Evolutionary conservation across 345 rosid genomes (phyloP).

Genomic region (Citrus glauca): DNA sequence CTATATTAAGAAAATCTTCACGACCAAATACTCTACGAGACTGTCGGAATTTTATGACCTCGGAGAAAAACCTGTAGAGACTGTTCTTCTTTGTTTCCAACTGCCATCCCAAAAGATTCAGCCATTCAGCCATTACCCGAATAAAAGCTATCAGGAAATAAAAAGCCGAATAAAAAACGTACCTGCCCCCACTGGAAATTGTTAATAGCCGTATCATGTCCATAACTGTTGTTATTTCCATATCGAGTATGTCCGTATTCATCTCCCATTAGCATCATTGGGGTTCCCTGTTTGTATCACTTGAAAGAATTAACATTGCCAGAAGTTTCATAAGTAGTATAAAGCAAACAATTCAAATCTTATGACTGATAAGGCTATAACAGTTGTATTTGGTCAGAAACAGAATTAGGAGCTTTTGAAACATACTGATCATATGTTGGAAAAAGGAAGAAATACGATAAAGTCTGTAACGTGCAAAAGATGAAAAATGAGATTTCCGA

Average conservation of each 20-base stretch:
- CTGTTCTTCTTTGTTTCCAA: slow-evolving; percentile 46
- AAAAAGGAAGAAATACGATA: neutral
- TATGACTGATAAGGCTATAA: neutral
- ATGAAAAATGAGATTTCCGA: neutral
- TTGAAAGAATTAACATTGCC: neutral
- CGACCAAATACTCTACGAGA: slow-evolving; percentile 43
- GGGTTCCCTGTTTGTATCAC: slow-evolving; percentile 57
- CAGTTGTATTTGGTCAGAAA: neutral
- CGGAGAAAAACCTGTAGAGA: slow-evolving; percentile 83
- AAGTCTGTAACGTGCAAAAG: neutral
- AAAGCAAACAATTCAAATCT: slow-evolving; percentile 4
- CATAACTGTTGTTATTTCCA: slow-evolving; percentile 96
- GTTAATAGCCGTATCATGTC: slow-evolving; percentile 81
- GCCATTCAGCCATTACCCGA: slow-evolving; percentile 6
- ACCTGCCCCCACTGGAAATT: slow-evolving; percentile 82
- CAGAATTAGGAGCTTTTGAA: neutral
- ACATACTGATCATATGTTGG: neutral
- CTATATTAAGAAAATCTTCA: slow-evolving; percentile 63
- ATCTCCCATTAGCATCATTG: slow-evolving; percentile 98
- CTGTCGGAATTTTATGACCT: slow-evolving; percentile 60
- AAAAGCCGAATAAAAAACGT: slow-evolving; percentile 10
- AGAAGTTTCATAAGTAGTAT: slow-evolving; percentile 4
- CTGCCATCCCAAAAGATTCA: slow-evolving; percentile 30
- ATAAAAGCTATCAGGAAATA: neutral
- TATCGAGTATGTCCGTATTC: slow-evolving; percentile 85